Percentiles rank a stretch among this genome's conserved stretches.
phyloP scores from a whole-genome alignment of 2,329 filamentous ascomycete species.

The Xylaria multiplex region DNA sequence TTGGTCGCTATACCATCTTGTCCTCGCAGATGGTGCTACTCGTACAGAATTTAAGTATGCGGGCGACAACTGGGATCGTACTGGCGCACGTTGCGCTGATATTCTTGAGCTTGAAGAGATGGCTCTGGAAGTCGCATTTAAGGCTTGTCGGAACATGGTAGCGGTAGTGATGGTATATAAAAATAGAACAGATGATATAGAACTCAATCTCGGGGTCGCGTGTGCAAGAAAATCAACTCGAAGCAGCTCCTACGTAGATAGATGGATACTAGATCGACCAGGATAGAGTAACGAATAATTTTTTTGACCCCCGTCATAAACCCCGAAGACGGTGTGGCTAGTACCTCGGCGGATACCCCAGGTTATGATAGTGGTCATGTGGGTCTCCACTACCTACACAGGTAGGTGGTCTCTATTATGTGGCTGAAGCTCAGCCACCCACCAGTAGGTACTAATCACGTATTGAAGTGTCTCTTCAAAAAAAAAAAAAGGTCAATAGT shows the following conservation, averaged over 20 bases:
- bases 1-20: constrained; percentile 53
- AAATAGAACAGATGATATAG: constrained; percentile 17
- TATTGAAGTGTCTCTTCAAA: too few relatives aligned
- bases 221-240: constrained; percentile 26
- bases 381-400: too few relatives aligned
- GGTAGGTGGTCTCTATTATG: background rate
- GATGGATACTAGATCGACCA: background rate
- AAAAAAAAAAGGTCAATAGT: too few relatives aligned
- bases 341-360: too few relatives aligned
- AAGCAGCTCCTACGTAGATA: constrained; percentile 23
- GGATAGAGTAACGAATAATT: constrained; percentile 30
- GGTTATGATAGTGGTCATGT: too few relatives aligned
- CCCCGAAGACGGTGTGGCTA: constrained; percentile 19
- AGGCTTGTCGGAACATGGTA: constrained; percentile 48
- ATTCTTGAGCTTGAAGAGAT: constrained; percentile 46
- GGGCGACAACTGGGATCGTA: constrained; percentile 58
- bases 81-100: constrained; percentile 62
- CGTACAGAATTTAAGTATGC: constrained; percentile 49
- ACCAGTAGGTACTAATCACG: too few relatives aligned
- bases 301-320: constrained; percentile 30
- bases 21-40: constrained; percentile 40
- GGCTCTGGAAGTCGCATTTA: constrained; percentile 47
- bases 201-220: constrained; percentile 15
- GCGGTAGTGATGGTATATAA: constrained; percentile 11
- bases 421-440: background rate